These are phyloP conservation scores for Misopates orontium DNA, from an alignment of 257 asterid species.

Conservation along the genomic window DNA sequence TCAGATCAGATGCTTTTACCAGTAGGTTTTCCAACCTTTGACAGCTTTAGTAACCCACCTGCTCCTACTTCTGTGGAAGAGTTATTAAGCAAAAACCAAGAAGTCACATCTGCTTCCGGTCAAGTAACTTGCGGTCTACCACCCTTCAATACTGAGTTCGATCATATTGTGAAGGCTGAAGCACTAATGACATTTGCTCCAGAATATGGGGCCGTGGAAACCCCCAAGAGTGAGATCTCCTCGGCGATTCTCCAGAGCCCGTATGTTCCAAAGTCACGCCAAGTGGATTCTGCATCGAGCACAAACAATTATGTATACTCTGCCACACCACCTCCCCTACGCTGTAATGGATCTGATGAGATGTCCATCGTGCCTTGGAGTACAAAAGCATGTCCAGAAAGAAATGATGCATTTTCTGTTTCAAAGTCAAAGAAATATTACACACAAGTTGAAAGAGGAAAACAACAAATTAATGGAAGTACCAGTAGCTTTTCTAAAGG, in stretches of 20 bases:
- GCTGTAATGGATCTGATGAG: slow-evolving; percentile 64
- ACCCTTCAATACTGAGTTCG: slow-evolving; percentile 67
- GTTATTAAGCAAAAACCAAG: slow-evolving; percentile 60
- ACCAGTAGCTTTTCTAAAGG: slow-evolving; percentile 40
- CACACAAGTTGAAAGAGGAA: slow-evolving; percentile 70
- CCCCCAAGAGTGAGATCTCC: slow-evolving; percentile 63
- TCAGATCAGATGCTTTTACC: slow-evolving; percentile 83
- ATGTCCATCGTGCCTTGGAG: slow-evolving; percentile 56
- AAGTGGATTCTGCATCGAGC: slow-evolving; percentile 87
- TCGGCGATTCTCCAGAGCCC: slow-evolving; percentile 83
- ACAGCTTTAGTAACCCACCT: slow-evolving; percentile 62
- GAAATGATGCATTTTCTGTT: slow-evolving; percentile 42
- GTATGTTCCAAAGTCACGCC: slow-evolving; percentile 76
- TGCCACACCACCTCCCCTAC: slow-evolving; percentile 88
- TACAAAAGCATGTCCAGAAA: slow-evolving; percentile 49
- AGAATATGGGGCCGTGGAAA: slow-evolving; percentile 90
- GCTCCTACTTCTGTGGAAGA: slow-evolving; percentile 63
- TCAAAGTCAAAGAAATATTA: slow-evolving; percentile 62
- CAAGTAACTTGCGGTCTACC: slow-evolving; percentile 45
- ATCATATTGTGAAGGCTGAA: slow-evolving; percentile 89
- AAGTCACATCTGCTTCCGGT: slow-evolving; percentile 49
- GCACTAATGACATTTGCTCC: slow-evolving; percentile 97
- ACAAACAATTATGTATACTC: slow-evolving; percentile 80
- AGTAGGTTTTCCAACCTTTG: slow-evolving; percentile 62
- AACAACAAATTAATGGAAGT: slow-evolving; percentile 43